Percentiles rank a stretch among this genome's conserved stretches.
Conservation (phyloP, 2,329 filamentous ascomycete genomes). For the Fusarium tricinctum region DNA sequence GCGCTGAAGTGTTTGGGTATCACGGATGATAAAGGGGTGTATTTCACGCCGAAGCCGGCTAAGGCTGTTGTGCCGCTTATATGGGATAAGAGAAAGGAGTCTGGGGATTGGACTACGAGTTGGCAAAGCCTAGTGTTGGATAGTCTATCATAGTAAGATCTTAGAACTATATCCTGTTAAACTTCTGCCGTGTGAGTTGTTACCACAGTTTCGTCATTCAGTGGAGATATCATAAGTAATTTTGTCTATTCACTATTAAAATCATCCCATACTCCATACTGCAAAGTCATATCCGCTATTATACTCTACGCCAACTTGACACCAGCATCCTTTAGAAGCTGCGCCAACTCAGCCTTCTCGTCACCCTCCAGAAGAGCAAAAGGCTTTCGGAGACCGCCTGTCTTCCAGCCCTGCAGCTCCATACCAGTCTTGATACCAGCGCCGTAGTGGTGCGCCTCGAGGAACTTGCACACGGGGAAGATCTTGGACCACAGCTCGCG, state of each 20-base stretch:
- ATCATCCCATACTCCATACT: conserved; percentile 6
- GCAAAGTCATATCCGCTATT: not conserved
- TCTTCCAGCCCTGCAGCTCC: conserved; percentile 61
- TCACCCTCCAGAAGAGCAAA: conserved; percentile 56
- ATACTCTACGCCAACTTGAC: conserved; percentile 45
- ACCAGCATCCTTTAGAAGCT: conserved; percentile 56
- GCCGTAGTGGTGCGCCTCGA: conserved; percentile 63
- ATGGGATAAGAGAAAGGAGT: conserved; percentile 49
- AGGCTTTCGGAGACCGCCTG: conserved; percentile 64
- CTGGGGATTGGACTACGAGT: conserved; percentile 51
- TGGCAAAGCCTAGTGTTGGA: conserved; percentile 47
- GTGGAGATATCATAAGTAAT: not conserved
- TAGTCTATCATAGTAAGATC: conserved; percentile 6
- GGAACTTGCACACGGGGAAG: conserved; percentile 64
- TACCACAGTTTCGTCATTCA: no score
- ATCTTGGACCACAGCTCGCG: conserved; percentile 64
- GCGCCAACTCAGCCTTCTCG: conserved; percentile 54
- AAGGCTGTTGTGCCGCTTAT: conserved; percentile 49
- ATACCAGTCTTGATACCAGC: conserved; percentile 65
- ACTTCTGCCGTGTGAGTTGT: no score
- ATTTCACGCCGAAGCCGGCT: conserved; percentile 49
- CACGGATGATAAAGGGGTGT: conserved; percentile 50
- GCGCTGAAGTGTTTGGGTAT: conserved; percentile 42
- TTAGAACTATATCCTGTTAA: no score
- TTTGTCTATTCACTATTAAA: conserved; percentile 13